phyloP scores from a whole-genome alignment of 129 eudicot genomes.

The Deinandra increscens region DNA sequence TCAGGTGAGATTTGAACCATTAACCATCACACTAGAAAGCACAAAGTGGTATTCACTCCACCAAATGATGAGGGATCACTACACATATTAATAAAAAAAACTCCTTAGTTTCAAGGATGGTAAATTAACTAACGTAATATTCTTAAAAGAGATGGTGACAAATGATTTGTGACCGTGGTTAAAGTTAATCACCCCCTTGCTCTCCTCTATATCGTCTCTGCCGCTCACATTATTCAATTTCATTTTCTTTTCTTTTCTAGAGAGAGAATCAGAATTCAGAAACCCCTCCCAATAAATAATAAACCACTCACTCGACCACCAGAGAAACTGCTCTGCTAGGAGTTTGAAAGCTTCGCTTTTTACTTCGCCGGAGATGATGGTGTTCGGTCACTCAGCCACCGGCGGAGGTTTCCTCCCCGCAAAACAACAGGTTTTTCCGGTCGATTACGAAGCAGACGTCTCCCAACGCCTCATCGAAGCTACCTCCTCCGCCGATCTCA shows the following conservation, averaged over 20 bases:
- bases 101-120: too few species aligned
- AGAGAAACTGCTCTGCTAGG: background rate
- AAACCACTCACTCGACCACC: constrained; percentile 2
- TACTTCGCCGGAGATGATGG: constrained; percentile 51
- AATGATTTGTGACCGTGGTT: constrained; percentile 50
- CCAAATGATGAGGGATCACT: too few species aligned
- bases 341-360: background rate
- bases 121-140: too few species aligned
- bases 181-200: constrained; percentile 27
- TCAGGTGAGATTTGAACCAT: too few species aligned
- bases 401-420: constrained; percentile 58
- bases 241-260: too few species aligned
- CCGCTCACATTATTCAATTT: constrained; percentile 85
- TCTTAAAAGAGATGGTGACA: constrained; percentile 9
- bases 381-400: constrained; percentile 51
- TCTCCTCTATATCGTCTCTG: constrained; percentile 34
- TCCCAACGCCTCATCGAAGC: constrained; percentile 77
- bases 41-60: too few species aligned
- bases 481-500: constrained; percentile 45
- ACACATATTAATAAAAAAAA: too few species aligned
- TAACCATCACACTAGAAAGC: too few species aligned
- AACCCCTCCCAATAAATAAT: constrained; percentile 20
- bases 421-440: constrained; percentile 70
- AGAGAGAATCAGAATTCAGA: constrained; percentile 29
- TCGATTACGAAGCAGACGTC: constrained; percentile 71